Conservation (phyloP, 2,329 filamentous ascomycete genomes). For the Penicillium fuscoglaucum region DNA sequence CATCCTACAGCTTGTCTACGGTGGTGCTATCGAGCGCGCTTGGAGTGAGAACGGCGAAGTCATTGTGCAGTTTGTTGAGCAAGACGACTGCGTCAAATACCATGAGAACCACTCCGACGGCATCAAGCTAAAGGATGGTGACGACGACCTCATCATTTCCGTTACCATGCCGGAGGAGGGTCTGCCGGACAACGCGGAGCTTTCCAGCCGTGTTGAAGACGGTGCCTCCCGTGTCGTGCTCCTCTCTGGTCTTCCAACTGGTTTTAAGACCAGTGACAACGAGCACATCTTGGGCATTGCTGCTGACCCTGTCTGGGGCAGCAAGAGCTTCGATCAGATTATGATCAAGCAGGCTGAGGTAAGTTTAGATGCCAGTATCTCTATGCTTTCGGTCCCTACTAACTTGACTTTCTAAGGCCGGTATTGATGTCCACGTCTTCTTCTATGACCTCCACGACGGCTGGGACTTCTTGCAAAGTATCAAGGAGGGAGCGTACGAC, state of each 20-base stretch:
- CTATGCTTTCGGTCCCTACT: not conserved
- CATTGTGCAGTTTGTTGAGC: conserved; percentile 39
- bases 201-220: not conserved
- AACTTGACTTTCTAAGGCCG: conserved; percentile 1
- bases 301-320: not conserved
- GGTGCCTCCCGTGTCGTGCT: conserved; percentile 9
- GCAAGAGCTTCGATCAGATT: conserved; percentile 1
- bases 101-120: conserved; percentile 40
- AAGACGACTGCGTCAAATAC: conserved; percentile 38
- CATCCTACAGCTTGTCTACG: conserved; percentile 41
- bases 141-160: conserved; percentile 40
- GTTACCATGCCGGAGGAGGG: conserved; percentile 28
- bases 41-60: conserved; percentile 29
- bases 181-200: conserved; percentile 35
- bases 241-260: not conserved
- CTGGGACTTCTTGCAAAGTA: conserved; percentile 4
- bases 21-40: conserved; percentile 40
- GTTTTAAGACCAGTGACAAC: not conserved
- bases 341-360: conserved; percentile 7
- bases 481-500: conserved; percentile 8
- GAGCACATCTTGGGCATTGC: not conserved
- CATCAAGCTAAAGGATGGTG: conserved; percentile 31
- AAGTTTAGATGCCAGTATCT: not conserved
- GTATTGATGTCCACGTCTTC: conserved; percentile 3
- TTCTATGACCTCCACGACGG: conserved; percentile 15